Evolutionary conservation across 192 early-diverging fungal genomes (phyloP).

Genomic region (Coemansia sp.): DNA sequence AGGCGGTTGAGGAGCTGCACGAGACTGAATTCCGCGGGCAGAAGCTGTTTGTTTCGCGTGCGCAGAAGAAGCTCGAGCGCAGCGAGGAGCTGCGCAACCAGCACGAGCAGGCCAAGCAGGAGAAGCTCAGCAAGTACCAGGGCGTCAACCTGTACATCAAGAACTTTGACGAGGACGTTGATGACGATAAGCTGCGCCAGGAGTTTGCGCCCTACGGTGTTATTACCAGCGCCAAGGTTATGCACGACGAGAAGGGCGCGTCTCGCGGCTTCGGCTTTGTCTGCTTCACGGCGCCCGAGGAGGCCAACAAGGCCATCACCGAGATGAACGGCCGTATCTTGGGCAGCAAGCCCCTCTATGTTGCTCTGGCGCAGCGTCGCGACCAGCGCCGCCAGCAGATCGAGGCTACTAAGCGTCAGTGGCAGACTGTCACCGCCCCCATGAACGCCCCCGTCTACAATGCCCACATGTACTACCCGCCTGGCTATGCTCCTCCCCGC

Average conservation of each 20-base stretch:
- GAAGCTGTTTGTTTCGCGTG: constrained; percentile 91
- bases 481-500: constrained; percentile 55
- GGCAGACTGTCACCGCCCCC: constrained; percentile 52
- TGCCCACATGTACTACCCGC: constrained; percentile 60
- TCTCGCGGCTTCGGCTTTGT: constrained; percentile 99
- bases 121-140: constrained; percentile 98
- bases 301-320: constrained; percentile 96
- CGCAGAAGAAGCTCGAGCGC: constrained; percentile 98
- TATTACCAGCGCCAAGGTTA: constrained; percentile 97
- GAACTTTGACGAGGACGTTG: constrained; percentile 95
- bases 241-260: constrained; percentile 85
- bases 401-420: constrained; percentile 92
- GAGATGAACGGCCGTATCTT: constrained; percentile 99
- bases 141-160: constrained; percentile 98
- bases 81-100: constrained; percentile 93
- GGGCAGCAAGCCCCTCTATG: constrained; percentile 95
- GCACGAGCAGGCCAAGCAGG: constrained; percentile 92
- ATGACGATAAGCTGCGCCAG: constrained; percentile 94
- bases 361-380: constrained; percentile 97
- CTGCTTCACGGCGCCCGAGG: constrained; percentile 98
- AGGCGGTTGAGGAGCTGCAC: constrained; percentile 89
- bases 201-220: constrained; percentile 95
- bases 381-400: constrained; percentile 94
- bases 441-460: constrained; percentile 57
- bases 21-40: constrained; percentile 89